A percentile compares a stretch with the other conserved stretches of the same genome.
phyloP scores from a whole-genome alignment of 345 rosid species.

The Citrus trifoliata region DNA sequence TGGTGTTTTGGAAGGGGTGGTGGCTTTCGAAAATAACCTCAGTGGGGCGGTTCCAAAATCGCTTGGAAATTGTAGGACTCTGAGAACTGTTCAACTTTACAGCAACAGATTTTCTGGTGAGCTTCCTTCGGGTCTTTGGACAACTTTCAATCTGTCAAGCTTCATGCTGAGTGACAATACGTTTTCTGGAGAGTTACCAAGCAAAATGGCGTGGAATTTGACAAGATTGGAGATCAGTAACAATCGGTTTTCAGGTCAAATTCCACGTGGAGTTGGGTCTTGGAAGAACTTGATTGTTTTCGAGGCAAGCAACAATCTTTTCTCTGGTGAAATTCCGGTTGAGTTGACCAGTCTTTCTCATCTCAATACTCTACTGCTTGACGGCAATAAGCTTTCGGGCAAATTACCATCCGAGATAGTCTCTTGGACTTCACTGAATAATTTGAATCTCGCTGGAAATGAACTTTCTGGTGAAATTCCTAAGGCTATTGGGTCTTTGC shows the following conservation, averaged over 20 bases:
- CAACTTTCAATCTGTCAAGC: constrained; percentile 38
- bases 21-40: constrained; percentile 60
- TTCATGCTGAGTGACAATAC: constrained; percentile 59
- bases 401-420: constrained; percentile 53
- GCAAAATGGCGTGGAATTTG: constrained; percentile 54
- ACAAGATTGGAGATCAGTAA: constrained; percentile 63
- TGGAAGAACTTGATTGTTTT: constrained; percentile 59
- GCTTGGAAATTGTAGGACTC: constrained; percentile 53
- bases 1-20: constrained; percentile 56
- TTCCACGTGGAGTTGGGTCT: constrained; percentile 45
- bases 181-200: constrained; percentile 70
- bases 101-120: constrained; percentile 73
- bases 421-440: constrained; percentile 58
- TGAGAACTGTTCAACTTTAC: constrained; percentile 61
- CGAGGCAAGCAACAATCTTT: constrained; percentile 61
- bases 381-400: constrained; percentile 62
- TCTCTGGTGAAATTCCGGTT: constrained; percentile 60
- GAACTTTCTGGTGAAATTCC: constrained; percentile 71
- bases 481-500: constrained; percentile 53
- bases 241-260: constrained; percentile 71
- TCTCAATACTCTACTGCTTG: constrained; percentile 43
- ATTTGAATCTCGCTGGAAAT: constrained; percentile 59
- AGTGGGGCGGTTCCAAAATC: constrained; percentile 63
- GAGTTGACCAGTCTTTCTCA: constrained; percentile 54
- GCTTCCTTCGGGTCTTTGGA: constrained; percentile 74